Conservation (phyloP, 176 grass and related monocot species). For the Oryza coarctata region DNA sequence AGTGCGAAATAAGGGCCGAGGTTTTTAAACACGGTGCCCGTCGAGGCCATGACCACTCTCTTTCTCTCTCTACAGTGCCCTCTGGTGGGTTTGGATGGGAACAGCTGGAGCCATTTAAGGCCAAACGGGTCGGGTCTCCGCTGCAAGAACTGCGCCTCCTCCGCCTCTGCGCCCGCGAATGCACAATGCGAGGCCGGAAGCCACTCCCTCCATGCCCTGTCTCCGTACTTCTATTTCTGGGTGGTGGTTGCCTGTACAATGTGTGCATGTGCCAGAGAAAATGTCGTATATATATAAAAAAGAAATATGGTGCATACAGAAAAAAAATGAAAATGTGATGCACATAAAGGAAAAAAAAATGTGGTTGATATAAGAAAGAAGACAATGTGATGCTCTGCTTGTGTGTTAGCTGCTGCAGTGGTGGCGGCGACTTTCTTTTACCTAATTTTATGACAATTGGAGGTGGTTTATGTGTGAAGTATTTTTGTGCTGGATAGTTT, state of each 20-base stretch:
- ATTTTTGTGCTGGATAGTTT: background rate
- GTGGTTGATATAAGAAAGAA: background rate
- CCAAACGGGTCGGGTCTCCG: constrained; percentile 55
- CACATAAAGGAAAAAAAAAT: background rate
- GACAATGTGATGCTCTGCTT: background rate
- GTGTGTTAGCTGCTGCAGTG: no score
- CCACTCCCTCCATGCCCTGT: background rate
- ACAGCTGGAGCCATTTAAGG: constrained; percentile 88
- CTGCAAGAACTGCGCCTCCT: background rate
- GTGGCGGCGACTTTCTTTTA: no score
- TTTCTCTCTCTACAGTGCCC: constrained; percentile 46
- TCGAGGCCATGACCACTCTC: constrained; percentile 44
- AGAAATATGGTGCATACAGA: no score
- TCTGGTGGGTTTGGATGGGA: constrained; percentile 58
- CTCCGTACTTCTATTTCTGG: background rate
- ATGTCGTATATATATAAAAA: background rate
- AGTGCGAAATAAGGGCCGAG: constrained; percentile 58
- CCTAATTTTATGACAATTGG: background rate
- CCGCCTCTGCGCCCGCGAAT: background rate
- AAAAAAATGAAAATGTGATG: background rate
- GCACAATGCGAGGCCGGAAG: background rate
- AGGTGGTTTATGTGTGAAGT: background rate
- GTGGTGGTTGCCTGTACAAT: background rate
- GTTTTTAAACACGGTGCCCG: constrained; percentile 57
- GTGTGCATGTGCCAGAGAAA: background rate